phyloP scores from a whole-genome alignment of 1,139 yeast species.

The Suhomyces kunorum region DNA sequence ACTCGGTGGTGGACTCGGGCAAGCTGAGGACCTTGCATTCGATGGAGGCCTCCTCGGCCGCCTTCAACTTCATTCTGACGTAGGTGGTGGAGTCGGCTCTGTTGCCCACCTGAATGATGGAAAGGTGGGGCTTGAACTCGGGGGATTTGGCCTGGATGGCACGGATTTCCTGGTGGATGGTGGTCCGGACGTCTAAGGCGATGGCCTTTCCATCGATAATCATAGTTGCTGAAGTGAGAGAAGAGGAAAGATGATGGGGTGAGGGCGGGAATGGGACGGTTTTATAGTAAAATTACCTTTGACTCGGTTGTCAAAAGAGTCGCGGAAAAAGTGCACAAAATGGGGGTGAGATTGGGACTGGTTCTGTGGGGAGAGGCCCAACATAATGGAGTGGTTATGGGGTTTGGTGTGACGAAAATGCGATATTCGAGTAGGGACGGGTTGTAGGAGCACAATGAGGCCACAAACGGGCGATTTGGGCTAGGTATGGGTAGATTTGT shows the following conservation, averaged over 20 bases:
- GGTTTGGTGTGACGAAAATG: too few relatives aligned
- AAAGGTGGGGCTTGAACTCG: slow-evolving; percentile 72
- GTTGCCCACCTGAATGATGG: slow-evolving; percentile 86
- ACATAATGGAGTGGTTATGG: too few relatives aligned
- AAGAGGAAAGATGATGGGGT: neutral
- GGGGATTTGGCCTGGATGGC: slow-evolving; percentile 55
- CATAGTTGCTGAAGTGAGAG: too few relatives aligned
- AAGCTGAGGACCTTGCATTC: slow-evolving; percentile 67
- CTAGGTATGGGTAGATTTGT: neutral
- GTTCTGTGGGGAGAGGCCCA: too few relatives aligned
- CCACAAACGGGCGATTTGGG: neutral
- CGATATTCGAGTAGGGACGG: neutral
- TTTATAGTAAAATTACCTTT: slow-evolving; percentile 10
- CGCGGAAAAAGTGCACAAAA: neutral
- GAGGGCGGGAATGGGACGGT: slow-evolving; percentile 1
- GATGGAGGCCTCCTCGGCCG: slow-evolving; percentile 84
- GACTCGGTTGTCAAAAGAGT: slow-evolving; percentile 15
- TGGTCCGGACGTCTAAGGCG: slow-evolving; percentile 56
- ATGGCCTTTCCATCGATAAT: slow-evolving; percentile 72
- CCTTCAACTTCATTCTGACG: slow-evolving; percentile 91
- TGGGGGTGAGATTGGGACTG: neutral
- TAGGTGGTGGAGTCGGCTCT: slow-evolving; percentile 94
- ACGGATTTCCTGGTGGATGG: slow-evolving; percentile 55
- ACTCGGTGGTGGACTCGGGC: slow-evolving; percentile 60
- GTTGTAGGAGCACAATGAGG: neutral